A percentile compares a stretch with the other conserved stretches of the same genome.
Evolutionary conservation across 495 filamentous ascomycete species (phyloP).

Genomic region (Trichoderma reesei): DNA sequence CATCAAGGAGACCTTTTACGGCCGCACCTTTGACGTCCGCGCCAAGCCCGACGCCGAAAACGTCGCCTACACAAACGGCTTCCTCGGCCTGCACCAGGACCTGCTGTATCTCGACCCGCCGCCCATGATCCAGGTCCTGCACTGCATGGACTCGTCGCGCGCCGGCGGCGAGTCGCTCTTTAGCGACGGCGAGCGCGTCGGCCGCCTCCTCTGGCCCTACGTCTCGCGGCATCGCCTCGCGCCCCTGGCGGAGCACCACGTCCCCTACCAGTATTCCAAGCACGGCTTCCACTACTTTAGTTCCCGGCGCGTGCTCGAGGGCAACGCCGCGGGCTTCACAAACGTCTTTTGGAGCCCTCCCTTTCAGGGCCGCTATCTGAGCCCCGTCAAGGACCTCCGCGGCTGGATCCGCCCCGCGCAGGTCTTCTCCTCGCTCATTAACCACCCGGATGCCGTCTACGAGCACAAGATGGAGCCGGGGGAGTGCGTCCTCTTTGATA

Average conservation of each 20-base stretch:
- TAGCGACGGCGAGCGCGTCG: constrained; percentile 57
- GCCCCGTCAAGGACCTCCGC: constrained; percentile 11
- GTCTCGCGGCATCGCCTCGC: constrained; percentile 19
- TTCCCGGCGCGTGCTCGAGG: constrained; percentile 43
- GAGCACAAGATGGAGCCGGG: constrained; percentile 66
- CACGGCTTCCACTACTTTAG: constrained; percentile 51
- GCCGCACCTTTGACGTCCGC: constrained; percentile 78
- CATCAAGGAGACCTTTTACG: constrained; percentile 78
- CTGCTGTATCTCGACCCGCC: constrained; percentile 75
- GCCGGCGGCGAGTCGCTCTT: constrained; percentile 77
- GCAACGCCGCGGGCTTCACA: constrained; percentile 11
- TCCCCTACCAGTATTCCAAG: constrained; percentile 63
- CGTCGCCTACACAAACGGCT: constrained; percentile 75
- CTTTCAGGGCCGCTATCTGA: constrained; percentile 21
- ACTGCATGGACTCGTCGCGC: constrained; percentile 68
- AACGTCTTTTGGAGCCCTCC: constrained; percentile 58
- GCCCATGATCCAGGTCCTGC: constrained; percentile 74
- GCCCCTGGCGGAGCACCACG: constrained; percentile 30
- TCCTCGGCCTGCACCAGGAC: constrained; percentile 85
- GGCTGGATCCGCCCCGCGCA: constrained; percentile 31
- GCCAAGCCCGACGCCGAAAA: constrained; percentile 72
- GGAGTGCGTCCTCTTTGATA: constrained; percentile 81
- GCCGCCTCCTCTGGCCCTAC: constrained; percentile 37
- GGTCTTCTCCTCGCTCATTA: constrained; percentile 37
- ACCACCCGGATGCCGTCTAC: constrained; percentile 42